Percentiles rank a stretch among this genome's conserved stretches.
phyloP scores from a whole-genome alignment of 257 asterid genomes.

The Solanum acaule region DNA sequence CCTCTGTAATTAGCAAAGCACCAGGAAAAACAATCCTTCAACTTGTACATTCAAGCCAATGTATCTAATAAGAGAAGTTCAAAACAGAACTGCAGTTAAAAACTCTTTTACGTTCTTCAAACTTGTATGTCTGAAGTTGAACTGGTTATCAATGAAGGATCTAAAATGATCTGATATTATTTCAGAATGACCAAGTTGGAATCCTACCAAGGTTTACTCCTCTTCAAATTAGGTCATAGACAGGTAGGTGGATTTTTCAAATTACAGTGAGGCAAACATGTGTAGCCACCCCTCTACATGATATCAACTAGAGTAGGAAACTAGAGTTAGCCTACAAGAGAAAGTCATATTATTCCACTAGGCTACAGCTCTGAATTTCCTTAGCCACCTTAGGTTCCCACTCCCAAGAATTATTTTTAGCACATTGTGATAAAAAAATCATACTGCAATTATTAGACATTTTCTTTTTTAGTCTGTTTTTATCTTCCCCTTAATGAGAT shows the following conservation, averaged over 20 bases:
- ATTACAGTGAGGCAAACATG: background rate
- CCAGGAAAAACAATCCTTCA: constrained; percentile 4
- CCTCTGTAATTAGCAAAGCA: background rate
- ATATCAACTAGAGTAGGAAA: background rate
- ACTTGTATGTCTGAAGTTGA: background rate
- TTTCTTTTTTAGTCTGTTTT: background rate
- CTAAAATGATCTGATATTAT: background rate
- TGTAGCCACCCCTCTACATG: background rate
- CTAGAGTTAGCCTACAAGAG: background rate
- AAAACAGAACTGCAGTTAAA: background rate
- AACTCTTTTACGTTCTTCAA: background rate
- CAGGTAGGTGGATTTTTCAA: background rate
- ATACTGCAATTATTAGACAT: background rate
- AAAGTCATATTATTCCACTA: background rate
- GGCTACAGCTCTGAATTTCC: background rate
- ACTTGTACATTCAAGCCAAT: constrained; percentile 14
- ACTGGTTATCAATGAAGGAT: background rate
- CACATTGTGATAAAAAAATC: background rate
- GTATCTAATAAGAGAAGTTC: background rate
- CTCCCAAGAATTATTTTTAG: background rate
- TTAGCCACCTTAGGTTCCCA: background rate
- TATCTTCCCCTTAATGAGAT: background rate
- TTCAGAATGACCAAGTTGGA: background rate
- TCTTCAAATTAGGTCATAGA: background rate
- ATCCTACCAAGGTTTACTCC: background rate